Evolutionary conservation across 192 early-diverging fungal species (phyloP).

Genomic region (Backusella circina): DNA sequence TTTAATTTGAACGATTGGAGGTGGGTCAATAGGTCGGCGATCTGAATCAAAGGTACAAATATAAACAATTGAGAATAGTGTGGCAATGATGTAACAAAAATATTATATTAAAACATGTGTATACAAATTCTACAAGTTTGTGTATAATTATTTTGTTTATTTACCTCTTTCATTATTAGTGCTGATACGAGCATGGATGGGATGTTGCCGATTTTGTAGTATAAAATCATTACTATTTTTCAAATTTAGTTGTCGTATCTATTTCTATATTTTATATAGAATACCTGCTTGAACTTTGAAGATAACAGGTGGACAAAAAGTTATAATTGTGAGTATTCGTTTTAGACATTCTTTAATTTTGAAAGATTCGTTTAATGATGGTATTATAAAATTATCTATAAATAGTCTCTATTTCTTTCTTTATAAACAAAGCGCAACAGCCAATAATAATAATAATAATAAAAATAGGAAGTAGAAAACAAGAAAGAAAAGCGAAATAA

Average conservation of each 20-base stretch:
- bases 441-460: background rate
- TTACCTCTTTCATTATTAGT: slow-evolving; percentile 35
- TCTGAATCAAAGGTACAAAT: slow-evolving; percentile 12
- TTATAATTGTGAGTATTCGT: background rate
- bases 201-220: slow-evolving; percentile 20
- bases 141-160: background rate
- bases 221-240: background rate
- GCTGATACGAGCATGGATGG: slow-evolving; percentile 24
- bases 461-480: background rate
- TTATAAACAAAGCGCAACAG: background rate
- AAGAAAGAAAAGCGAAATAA: background rate
- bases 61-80: background rate
- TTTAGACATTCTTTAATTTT: background rate
- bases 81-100: background rate
- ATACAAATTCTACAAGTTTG: background rate
- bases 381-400: background rate
- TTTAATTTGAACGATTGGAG: slow-evolving; percentile 29
- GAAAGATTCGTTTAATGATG: background rate
- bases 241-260: background rate
- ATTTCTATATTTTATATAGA: background rate
- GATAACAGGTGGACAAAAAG: background rate
- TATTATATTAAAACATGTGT: background rate
- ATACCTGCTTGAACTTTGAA: background rate
- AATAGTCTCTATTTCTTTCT: background rate
- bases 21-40: slow-evolving; percentile 29